Evolutionary conservation across 306 rosid species (phyloP), one percentile per base, ranked within the genome.

Genomic region (Fragaria vesca): DNA sequence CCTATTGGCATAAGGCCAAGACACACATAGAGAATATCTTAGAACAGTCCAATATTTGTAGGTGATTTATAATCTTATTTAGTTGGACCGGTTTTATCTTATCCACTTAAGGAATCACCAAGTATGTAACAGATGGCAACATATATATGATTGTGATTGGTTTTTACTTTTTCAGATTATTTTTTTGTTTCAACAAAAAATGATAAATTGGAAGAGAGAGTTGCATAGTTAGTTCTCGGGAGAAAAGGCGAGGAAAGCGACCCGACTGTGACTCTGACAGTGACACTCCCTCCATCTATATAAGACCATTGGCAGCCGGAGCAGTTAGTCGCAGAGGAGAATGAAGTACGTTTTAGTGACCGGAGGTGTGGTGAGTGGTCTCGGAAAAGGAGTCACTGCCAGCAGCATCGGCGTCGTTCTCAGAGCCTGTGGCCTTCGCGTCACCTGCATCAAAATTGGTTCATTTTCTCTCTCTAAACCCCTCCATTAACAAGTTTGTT

Each of bases 311-410:
- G 62, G 30, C 62, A 18, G 58, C 21, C 58, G 9, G 58, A 17
- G 58, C 20, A 6, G 6, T 13, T 4, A 1, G 58, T 52, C 18
- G 5, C 5, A 8, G 20, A 30, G 36, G 54, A 40, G 73, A 32
- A 91, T 95, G 99, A 96, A 93, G 87, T 96, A 93, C 88, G 99
- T 96, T 4, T 24, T 96, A 80, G 89, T 93, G 69, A 86, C 91
- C 48, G 99, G 99, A 0, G 99, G 99, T 13, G 99, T 96, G 3
- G 99, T 96, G 2, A 93, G 99, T 74, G 99, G 99, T 66, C 94
- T 96, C n/a, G 99, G 99, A 77, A 96, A 96, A 78, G 99, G 99
- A 84, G 99, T 96, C 70, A 93, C 98, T 6, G 99, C 99, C 77
- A 93, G 99, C 90, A 96, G 99, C 79, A 74, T 96, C 17, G 99